A percentile compares a stretch with the other conserved stretches of the same genome.
Evolutionary conservation across 2,329 filamentous ascomycete species (phyloP).

Genomic region (Chlorencoelia australis): DNA sequence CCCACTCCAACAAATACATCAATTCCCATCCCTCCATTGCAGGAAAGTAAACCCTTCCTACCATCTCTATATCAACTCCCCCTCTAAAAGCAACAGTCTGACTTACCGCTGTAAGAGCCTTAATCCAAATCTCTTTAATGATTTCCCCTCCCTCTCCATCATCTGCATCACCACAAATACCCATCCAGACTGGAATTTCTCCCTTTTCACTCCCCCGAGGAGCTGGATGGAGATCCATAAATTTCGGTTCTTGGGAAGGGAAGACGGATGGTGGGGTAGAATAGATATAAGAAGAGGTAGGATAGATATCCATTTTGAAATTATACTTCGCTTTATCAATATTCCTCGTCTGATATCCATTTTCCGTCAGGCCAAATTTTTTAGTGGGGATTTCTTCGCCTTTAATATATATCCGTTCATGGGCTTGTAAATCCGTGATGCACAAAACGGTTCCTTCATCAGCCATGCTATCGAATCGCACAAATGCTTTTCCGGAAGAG

Average conservation of each 20-base stretch:
- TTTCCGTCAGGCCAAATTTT: constrained; percentile 60
- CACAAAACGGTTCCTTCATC: constrained; percentile 58
- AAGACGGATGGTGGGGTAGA: constrained; percentile 50
- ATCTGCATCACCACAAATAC: constrained; percentile 55
- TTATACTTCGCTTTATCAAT: constrained; percentile 56
- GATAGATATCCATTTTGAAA: constrained; percentile 50
- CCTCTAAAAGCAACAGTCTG: constrained; percentile 54
- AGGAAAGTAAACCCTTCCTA: constrained; percentile 46
- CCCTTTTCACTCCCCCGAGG: constrained; percentile 34
- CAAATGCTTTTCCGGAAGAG: constrained; percentile 7
- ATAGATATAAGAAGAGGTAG: constrained; percentile 48
- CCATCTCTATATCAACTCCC: constrained; percentile 40
- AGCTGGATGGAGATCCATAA: constrained; percentile 28
- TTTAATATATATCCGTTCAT: constrained; percentile 44
- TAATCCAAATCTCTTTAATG: constrained; percentile 52
- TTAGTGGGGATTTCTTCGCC: constrained; percentile 48
- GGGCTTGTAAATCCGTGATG: constrained; percentile 53
- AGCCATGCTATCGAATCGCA: constrained; percentile 44
- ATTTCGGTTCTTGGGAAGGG: constrained; percentile 38
- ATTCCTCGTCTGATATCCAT: constrained; percentile 60
- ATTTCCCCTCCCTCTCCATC: constrained; percentile 49
- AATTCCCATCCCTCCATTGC: constrained; percentile 55
- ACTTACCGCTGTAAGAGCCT: constrained; percentile 50
- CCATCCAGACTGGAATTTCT: constrained; percentile 61
- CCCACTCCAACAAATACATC: constrained; percentile 49